A percentile compares a stretch with the other conserved stretches of the same genome.
These are phyloP conservation scores for Diaporthe destruens DNA, from an alignment of 2,329 filamentous ascomycete genomes.

Conservation along the genomic window DNA sequence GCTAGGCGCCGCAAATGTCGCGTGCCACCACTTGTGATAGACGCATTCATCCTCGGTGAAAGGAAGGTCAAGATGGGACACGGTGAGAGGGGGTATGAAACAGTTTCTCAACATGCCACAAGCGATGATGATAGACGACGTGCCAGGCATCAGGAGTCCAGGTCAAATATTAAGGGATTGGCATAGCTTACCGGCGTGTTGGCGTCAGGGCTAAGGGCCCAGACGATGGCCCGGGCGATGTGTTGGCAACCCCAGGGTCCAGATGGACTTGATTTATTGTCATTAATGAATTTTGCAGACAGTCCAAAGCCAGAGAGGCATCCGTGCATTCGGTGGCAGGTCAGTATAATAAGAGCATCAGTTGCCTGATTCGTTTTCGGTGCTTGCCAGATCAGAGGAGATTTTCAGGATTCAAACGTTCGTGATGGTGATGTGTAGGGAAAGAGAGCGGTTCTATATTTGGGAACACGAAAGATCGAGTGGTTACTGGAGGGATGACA, in stretches of 20 bases:
- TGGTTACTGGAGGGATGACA: neutral
- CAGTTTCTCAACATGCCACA: neutral
- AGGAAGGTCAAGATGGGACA: neutral
- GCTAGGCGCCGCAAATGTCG: neutral
- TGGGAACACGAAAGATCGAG: neutral
- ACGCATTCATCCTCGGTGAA: neutral
- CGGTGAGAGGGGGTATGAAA: conserved; percentile 8
- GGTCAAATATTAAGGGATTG: conserved; percentile 34
- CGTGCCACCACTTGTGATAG: conserved; percentile 5
- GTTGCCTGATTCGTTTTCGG: neutral
- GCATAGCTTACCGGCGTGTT: conserved; percentile 38
- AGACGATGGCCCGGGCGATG: conserved; percentile 7
- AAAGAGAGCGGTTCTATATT: neutral
- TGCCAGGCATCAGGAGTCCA: conserved; percentile 26
- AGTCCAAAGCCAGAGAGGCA: neutral
- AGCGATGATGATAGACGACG: conserved; percentile 40
- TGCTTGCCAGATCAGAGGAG: neutral
- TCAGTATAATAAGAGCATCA: neutral
- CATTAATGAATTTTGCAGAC: conserved; percentile 28
- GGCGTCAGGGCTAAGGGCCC: conserved; percentile 39
- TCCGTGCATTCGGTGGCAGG: neutral
- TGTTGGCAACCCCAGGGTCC: conserved; percentile 25
- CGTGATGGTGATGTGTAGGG: neutral
- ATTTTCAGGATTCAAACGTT: too few species aligned
- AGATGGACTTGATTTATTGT: conserved; percentile 28